phyloP scores from a whole-genome alignment of 164 flowering plant genomes.

The Platanus orientalis region DNA sequence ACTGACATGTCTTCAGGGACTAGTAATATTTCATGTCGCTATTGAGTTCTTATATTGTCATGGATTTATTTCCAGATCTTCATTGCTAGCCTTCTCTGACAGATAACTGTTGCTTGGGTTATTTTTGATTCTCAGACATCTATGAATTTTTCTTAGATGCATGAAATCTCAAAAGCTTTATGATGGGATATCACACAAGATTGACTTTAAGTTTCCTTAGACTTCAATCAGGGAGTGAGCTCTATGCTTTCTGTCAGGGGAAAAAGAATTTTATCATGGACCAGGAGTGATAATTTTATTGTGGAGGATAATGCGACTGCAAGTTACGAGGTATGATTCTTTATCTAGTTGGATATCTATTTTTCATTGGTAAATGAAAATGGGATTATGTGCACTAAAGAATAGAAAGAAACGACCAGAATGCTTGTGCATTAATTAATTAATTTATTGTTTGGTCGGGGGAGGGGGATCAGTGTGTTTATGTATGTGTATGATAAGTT shows the following conservation, averaged over 20 bases:
- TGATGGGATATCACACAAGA: not conserved
- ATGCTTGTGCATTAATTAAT: too few relatives aligned
- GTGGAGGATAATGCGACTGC: conserved; percentile 50
- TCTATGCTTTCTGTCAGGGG: conserved; percentile 66
- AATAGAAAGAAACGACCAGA: not conserved
- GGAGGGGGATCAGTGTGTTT: too few relatives aligned
- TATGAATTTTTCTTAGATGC: too few relatives aligned
- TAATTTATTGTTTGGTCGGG: too few relatives aligned
- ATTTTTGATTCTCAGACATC: too few relatives aligned
- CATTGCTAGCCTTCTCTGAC: too few relatives aligned
- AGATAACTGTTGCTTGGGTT: too few relatives aligned
- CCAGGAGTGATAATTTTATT: conserved; percentile 50
- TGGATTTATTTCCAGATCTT: too few relatives aligned
- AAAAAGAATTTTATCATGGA: conserved; percentile 50
- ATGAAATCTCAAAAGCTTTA: not conserved
- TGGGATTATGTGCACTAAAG: not conserved
- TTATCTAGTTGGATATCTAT: not conserved
- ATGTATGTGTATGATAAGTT: too few relatives aligned
- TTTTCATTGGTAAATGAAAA: not conserved
- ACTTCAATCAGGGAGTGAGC: conserved; percentile 43
- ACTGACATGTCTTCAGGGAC: too few relatives aligned
- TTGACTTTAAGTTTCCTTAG: conserved; percentile 27
- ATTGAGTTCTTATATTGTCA: too few relatives aligned
- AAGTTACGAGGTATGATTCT: conserved; percentile 41
- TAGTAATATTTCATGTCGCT: too few relatives aligned